phyloP scores from a whole-genome alignment of 129 eudicot genomes.

The Apium graveolens region DNA sequence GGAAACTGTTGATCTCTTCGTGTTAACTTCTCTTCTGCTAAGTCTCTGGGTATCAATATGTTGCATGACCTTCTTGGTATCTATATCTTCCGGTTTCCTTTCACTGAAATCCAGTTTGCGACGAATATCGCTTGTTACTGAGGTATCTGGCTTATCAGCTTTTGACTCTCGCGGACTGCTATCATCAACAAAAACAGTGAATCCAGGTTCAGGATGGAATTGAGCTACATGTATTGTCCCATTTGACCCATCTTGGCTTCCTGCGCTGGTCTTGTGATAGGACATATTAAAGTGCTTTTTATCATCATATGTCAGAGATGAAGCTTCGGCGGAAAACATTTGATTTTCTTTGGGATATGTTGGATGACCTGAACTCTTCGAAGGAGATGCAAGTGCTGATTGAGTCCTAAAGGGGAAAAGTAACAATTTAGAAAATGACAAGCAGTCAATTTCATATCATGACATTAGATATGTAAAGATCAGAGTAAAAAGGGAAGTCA shows the following conservation, averaged over 20 bases:
- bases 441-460: neutral
- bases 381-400: conserved; percentile 23
- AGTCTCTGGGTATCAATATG: conserved; percentile 24
- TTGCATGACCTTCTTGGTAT: conserved; percentile 15
- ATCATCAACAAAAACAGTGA: conserved; percentile 58
- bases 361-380: conserved; percentile 20
- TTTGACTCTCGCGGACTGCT: conserved; percentile 32
- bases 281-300: conserved; percentile 61
- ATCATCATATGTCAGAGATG: conserved; percentile 1
- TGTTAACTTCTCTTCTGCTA: conserved; percentile 22
- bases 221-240: conserved; percentile 62
- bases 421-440: neutral
- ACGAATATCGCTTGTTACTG: conserved; percentile 24
- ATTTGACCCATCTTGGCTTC: conserved; percentile 36
- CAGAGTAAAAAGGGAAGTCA: neutral
- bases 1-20: conserved; percentile 26
- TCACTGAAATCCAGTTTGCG: conserved; percentile 34
- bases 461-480: neutral
- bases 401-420: conserved; percentile 41
- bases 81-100: conserved; percentile 13
- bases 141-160: conserved; percentile 19
- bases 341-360: conserved; percentile 14
- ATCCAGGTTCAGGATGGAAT: conserved; percentile 69
- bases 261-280: conserved; percentile 51
- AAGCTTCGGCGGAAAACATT: conserved; percentile 17